These are phyloP conservation scores for Kazachstania sp. DNA, from an alignment of 1,139 yeast species.

Conservation along the genomic window DNA sequence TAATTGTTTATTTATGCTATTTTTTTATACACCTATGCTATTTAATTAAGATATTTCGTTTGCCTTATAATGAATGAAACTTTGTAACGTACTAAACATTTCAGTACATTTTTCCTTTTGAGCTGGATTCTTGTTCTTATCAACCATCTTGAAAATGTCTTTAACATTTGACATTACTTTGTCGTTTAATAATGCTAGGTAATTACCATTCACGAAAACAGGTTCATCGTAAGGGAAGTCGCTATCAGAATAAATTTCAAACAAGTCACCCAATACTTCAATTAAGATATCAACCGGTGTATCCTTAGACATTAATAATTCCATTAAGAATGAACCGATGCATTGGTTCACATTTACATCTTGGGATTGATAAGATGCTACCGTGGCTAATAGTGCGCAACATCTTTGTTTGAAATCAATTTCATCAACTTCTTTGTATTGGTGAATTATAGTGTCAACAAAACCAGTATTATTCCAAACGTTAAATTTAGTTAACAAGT, in stretches of 20 bases:
- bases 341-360: conserved; percentile 36
- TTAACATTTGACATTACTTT: conserved; percentile 41
- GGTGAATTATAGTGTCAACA: conserved; percentile 17
- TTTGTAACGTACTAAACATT: conserved; percentile 52
- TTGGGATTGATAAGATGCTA: conserved; percentile 45
- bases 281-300: conserved; percentile 36
- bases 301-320: conserved; percentile 23
- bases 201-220: conserved; percentile 54
- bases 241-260: conserved; percentile 76
- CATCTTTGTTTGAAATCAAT: conserved; percentile 24
- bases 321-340: conserved; percentile 43
- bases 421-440: conserved; percentile 18
- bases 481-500: conserved; percentile 14
- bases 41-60: conserved; percentile 29
- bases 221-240: conserved; percentile 56
- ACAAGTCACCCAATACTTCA: conserved; percentile 57
- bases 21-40: background rate
- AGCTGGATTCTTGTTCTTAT: conserved; percentile 51
- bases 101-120: conserved; percentile 65
- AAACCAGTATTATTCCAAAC: conserved; percentile 19
- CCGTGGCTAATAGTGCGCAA: conserved; percentile 45
- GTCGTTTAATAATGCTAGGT: conserved; percentile 37
- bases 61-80: conserved; percentile 71
- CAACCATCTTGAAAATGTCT: conserved; percentile 49
- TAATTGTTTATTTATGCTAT: background rate